Evolutionary conservation across 1,284 basidiomycete species (phyloP).

Genomic region (Ceratorhiza oryzae-sativae): DNA sequence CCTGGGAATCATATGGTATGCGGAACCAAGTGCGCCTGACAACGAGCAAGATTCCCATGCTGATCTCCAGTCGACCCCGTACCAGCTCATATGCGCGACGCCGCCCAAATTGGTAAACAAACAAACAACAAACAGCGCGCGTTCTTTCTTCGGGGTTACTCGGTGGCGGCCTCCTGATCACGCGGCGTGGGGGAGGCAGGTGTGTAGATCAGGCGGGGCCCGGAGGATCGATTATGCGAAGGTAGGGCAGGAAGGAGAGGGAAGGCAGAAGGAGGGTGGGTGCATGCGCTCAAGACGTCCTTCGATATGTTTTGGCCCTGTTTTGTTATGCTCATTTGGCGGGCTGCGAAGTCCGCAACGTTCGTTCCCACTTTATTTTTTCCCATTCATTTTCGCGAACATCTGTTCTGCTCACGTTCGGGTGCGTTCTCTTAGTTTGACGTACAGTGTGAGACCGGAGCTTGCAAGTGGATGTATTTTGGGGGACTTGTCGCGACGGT

Average conservation of each 20-base stretch:
- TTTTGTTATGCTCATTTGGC: no score
- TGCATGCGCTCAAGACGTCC: not conserved
- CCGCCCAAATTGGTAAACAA: not conserved
- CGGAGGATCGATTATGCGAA: not conserved
- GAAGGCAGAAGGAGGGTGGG: not conserved
- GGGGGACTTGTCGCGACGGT: no score
- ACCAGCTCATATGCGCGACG: not conserved
- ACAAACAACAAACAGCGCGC: not conserved
- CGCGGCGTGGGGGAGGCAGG: not conserved
- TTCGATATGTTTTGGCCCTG: no score
- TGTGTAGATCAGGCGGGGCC: not conserved
- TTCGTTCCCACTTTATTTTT: no score
- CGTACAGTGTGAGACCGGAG: no score
- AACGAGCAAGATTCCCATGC: conserved; percentile 1
- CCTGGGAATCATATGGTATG: conserved; percentile 12
- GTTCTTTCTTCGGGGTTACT: conserved; percentile 2
- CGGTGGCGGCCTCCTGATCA: not conserved
- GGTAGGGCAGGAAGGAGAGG: not conserved
- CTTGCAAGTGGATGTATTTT: no score
- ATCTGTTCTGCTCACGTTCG: no score
- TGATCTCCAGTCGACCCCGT: not conserved
- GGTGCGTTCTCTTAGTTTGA: no score
- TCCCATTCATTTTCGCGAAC: no score
- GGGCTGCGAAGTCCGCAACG: no score
- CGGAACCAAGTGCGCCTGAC: conserved; percentile 7